Conservation (phyloP, 2,329 filamentous ascomycete species). For the Talaromyces piceae region DNA sequence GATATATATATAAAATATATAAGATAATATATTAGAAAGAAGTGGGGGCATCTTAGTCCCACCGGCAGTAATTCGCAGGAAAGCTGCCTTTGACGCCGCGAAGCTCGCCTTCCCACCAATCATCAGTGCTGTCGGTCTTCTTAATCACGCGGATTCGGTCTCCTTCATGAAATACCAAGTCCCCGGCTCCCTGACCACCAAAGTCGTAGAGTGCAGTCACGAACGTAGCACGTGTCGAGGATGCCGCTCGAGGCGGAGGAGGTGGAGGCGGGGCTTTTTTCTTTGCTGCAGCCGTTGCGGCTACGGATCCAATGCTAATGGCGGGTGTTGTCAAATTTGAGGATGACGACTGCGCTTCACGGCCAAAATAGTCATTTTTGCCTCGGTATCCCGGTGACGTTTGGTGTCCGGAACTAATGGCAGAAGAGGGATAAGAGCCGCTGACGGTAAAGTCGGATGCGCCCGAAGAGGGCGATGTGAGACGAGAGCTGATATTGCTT, state of each 20-base stretch:
- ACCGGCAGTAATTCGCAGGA: constrained; percentile 72
- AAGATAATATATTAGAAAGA: not conserved
- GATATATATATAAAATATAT: not conserved
- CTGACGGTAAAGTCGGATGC: constrained; percentile 10
- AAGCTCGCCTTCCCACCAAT: constrained; percentile 82
- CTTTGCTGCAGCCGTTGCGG: constrained; percentile 6
- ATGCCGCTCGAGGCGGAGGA: constrained; percentile 59
- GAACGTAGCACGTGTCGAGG: constrained; percentile 47
- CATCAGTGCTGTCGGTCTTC: constrained; percentile 71
- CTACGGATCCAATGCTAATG: constrained; percentile 24
- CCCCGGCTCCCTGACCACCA: constrained; percentile 59
- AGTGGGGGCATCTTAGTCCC: not conserved
- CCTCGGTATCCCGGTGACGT: constrained; percentile 35
- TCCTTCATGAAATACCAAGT: constrained; percentile 68
- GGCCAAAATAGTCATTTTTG: constrained; percentile 36
- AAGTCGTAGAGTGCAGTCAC: constrained; percentile 72
- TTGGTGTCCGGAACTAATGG: constrained; percentile 17
- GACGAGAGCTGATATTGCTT: constrained; percentile 17
- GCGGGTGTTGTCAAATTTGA: constrained; percentile 19
- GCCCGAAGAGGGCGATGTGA: constrained; percentile 21
- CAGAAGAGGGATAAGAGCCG: constrained; percentile 16
- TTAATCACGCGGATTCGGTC: constrained; percentile 70
- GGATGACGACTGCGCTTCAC: constrained; percentile 33
- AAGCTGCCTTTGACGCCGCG: constrained; percentile 63
- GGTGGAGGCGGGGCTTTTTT: constrained; percentile 75